A percentile compares a stretch with the other conserved stretches of the same genome.
These are phyloP conservation scores for Russula virescens DNA, from an alignment of 768 basidiomycete species.

Conservation along the genomic window DNA sequence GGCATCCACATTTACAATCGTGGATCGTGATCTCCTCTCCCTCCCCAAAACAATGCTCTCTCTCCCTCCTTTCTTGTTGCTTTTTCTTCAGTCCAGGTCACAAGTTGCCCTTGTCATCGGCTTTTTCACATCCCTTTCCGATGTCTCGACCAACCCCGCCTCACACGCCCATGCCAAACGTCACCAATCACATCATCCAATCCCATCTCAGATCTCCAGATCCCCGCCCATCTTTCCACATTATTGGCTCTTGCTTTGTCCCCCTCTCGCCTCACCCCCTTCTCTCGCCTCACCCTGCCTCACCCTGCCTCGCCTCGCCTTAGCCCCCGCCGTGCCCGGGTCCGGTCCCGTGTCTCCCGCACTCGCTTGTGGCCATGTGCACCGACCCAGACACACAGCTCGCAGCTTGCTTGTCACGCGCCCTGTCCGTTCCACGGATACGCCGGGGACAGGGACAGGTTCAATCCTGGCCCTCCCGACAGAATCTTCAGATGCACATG, in stretches of 20 bases:
- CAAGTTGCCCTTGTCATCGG: constrained; percentile 20
- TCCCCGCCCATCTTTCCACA: not conserved
- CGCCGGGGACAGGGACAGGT: not conserved
- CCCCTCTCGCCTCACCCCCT: not conserved
- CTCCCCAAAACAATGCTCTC: constrained; percentile 4
- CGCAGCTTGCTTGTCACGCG: not conserved
- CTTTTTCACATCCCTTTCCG: constrained; percentile 13
- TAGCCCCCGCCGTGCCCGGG: too few species aligned
- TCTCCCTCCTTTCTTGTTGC: not conserved
- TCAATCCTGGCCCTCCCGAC: not conserved
- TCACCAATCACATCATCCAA: constrained; percentile 21
- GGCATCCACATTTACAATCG: constrained; percentile 13
- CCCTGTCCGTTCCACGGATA: not conserved
- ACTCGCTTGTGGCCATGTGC: constrained; percentile 5
- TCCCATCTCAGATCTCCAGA: constrained; percentile 17
- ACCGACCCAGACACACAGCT: not conserved
- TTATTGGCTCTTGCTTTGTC: constrained; percentile 9
- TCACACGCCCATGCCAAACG: constrained; percentile 9
- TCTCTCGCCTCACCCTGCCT: not conserved
- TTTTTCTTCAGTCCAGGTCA: constrained; percentile 10
- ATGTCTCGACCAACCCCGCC: constrained; percentile 5
- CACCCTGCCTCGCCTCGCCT: constrained; percentile 2
- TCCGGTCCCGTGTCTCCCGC: constrained; percentile 9
- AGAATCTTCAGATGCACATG: not conserved
- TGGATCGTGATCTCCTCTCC: constrained; percentile 13